Base-by-base conservation (phyloP, 495 filamentous ascomycete species). In the Daldinia bambusicola region DNA sequence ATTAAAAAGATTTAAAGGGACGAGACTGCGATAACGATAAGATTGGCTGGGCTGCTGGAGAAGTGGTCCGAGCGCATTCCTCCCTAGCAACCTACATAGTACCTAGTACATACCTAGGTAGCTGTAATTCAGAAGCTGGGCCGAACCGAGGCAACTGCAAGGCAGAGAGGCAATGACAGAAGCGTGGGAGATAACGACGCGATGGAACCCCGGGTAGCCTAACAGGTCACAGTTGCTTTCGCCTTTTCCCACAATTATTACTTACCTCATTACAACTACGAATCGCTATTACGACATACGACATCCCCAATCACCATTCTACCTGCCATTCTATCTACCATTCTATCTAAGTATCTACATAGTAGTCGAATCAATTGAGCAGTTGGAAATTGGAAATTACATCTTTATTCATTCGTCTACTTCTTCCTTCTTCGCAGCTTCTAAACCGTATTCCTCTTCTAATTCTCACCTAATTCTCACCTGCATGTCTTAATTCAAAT, bases 121-220 rank as follows among this genome's bases (percentile, higher is more conserved):
- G 16, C 16, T 22, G 6, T 9, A 48, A 22, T 48, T 48, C 30
- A 32, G 26, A 31, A 59, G 55, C 55, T 70, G 32, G 43, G 61
- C 62, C 68, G 61, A 64, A 38, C 61, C 67, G 56, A 65, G 67
- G 67, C 41, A 66, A 53, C 30, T 48, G 9, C 16, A 31, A 37
- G 16, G 7, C 31, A 16, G n/a, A 34, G 22, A 60, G 37, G 30
- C n/a, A 36, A 26, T 45, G 38, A 48, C 26, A 55, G 38, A 43
- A 64, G 67, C 53, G 37, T 48, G 55, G 36, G 40, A 61, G 52
- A 50, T 64, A 56, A 59, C 67, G 60, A 66, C 45, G 55, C 57
- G 66, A 48, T 48, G 16, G 18, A 45, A 8, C 41, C 41, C 57
- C 60, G 20, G 20, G 43, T 7, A 45, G 16, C 41, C 41, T 6